These are phyloP conservation scores for Biscutella auriculata DNA, from an alignment of 441 rosid species.

Conservation along the genomic window DNA sequence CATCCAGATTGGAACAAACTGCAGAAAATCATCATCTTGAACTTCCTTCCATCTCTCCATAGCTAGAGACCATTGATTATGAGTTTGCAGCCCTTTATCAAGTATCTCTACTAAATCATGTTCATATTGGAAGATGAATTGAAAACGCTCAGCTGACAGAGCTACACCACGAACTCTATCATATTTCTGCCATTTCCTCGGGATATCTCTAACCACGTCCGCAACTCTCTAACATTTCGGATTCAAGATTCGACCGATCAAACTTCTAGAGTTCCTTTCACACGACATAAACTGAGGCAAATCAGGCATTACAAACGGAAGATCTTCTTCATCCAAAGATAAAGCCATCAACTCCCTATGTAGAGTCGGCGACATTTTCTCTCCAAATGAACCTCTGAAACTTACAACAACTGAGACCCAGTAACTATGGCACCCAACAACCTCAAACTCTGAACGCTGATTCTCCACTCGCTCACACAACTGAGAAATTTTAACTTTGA, in stretches of 20 bases:
- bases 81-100: neutral
- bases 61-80: neutral
- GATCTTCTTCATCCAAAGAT: too few species aligned
- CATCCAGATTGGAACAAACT: neutral
- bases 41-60: neutral
- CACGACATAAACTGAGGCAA: neutral
- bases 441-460: too few species aligned
- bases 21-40: neutral
- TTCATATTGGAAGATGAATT: neutral
- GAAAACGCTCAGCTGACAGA: neutral
- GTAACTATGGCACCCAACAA: too few species aligned
- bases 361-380: too few species aligned
- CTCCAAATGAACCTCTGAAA: too few species aligned
- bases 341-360: too few species aligned
- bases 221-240: neutral
- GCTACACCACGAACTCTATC: neutral
- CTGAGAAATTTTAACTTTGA: too few species aligned
- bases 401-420: too few species aligned
- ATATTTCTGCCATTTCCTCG: neutral
- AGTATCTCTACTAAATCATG: neutral
- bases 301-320: too few species aligned
- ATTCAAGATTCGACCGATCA: neutral
- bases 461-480: too few species aligned
- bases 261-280: fast-evolving
- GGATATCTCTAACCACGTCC: neutral